phyloP scores from a whole-genome alignment of 805 yeast genomes.

The Saccharomyces paradoxus region DNA sequence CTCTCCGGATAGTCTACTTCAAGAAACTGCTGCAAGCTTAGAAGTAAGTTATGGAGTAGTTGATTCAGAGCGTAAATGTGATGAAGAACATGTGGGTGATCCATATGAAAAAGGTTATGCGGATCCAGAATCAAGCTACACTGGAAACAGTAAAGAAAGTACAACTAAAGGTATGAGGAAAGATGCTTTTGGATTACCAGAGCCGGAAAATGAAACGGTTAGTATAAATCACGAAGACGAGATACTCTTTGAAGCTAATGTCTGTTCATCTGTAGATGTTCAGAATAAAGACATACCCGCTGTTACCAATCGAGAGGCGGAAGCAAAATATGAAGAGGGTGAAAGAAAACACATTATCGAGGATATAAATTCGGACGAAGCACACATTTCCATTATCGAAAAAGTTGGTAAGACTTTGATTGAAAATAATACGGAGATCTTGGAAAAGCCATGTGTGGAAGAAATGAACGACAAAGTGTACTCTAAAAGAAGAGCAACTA shows the following conservation, averaged over 20 bases:
- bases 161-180: not conserved
- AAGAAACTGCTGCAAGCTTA: not conserved
- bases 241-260: not conserved
- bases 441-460: not conserved
- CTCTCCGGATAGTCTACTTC: not conserved
- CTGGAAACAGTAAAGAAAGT: not conserved
- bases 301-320: not conserved
- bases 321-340: not conserved
- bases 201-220: not conserved
- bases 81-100: not conserved
- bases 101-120: not conserved
- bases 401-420: not conserved
- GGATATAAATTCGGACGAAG: not conserved
- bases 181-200: not conserved
- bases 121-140: not conserved
- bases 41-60: not conserved
- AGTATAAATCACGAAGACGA: not conserved
- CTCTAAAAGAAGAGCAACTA: not conserved
- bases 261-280: not conserved
- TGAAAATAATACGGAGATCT: not conserved
- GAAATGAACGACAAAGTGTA: not conserved
- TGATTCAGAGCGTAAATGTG: not conserved
- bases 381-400: not conserved
- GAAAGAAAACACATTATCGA: not conserved
- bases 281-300: not conserved